These are phyloP conservation scores for Populus hybrid DNA, from an alignment of 441 rosid species.

Conservation along the genomic window DNA sequence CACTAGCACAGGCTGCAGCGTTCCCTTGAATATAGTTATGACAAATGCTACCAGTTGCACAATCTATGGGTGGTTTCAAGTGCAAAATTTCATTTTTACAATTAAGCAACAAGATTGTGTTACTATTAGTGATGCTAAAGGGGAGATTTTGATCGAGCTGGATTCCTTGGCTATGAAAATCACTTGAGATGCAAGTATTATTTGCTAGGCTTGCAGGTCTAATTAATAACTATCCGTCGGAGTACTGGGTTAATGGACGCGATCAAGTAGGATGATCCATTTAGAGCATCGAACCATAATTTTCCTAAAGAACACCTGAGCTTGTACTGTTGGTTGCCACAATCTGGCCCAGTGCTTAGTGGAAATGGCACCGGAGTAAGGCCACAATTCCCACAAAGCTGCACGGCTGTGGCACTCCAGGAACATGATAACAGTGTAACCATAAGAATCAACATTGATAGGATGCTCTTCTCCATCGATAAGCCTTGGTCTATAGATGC, in stretches of 20 bases:
- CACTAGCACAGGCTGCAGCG: constrained; percentile 19
- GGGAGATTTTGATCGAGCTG: constrained; percentile 37
- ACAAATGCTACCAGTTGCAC: constrained; percentile 39
- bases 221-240: constrained; percentile 41
- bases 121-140: constrained; percentile 44
- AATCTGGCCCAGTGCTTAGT: constrained; percentile 38
- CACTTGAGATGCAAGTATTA: constrained; percentile 39
- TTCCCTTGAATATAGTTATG: constrained; percentile 30
- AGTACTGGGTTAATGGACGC: constrained; percentile 26
- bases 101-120: constrained; percentile 47
- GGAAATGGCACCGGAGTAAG: constrained; percentile 47
- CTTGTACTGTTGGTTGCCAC: constrained; percentile 51
- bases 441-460: neutral
- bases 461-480: constrained; percentile 16
- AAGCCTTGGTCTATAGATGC: neutral
- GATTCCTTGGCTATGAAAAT: constrained; percentile 35
- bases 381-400: constrained; percentile 47
- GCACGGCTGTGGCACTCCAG: constrained; percentile 11
- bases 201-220: constrained; percentile 29
- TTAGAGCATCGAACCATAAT: constrained; percentile 36
- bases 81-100: constrained; percentile 27
- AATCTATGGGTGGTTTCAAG: constrained; percentile 34
- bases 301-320: constrained; percentile 34
- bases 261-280: constrained; percentile 46
- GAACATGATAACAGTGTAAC: constrained; percentile 5